These are phyloP conservation scores for Corchorus olitorius DNA, from an alignment of 345 rosid species.

Conservation along the genomic window DNA sequence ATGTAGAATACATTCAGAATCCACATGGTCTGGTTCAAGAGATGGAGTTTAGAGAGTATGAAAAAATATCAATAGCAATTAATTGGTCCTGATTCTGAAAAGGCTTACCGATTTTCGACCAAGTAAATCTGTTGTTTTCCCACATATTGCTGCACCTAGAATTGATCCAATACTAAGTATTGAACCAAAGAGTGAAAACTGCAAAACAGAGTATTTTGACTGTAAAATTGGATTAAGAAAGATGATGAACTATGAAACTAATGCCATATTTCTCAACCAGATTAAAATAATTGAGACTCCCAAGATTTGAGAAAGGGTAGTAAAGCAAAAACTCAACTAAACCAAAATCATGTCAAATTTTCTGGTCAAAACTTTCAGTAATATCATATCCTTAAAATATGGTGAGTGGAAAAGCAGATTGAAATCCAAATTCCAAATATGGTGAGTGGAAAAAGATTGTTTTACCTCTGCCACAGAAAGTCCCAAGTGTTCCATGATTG, in stretches of 20 bases:
- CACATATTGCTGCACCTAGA: slow-evolving; percentile 41
- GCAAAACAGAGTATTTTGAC: not conserved
- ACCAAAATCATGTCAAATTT: too few species aligned
- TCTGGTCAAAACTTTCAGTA: too few species aligned
- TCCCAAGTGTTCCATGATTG: slow-evolving; percentile 60
- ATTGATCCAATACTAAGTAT: slow-evolving; percentile 40
- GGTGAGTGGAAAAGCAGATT: not conserved
- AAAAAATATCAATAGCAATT: not conserved
- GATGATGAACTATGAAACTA: not conserved
- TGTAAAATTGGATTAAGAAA: not conserved
- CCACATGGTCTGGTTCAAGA: slow-evolving; percentile 46
- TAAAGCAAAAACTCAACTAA: too few species aligned
- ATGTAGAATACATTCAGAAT: slow-evolving; percentile 36
- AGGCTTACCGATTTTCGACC: slow-evolving; percentile 36
- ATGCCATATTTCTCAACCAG: too few species aligned
- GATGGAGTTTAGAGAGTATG: not conserved
- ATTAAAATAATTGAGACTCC: too few species aligned
- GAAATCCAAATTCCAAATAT: too few species aligned
- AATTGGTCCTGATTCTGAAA: not conserved
- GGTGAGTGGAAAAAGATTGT: too few species aligned
- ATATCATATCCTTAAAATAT: not conserved
- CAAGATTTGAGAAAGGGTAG: too few species aligned
- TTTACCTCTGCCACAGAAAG: slow-evolving; percentile 59
- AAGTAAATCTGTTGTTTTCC: slow-evolving; percentile 37
- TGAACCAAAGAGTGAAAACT: not conserved